Conservation (phyloP, 805 yeast species). For the Peterozyma xylosa region DNA sequence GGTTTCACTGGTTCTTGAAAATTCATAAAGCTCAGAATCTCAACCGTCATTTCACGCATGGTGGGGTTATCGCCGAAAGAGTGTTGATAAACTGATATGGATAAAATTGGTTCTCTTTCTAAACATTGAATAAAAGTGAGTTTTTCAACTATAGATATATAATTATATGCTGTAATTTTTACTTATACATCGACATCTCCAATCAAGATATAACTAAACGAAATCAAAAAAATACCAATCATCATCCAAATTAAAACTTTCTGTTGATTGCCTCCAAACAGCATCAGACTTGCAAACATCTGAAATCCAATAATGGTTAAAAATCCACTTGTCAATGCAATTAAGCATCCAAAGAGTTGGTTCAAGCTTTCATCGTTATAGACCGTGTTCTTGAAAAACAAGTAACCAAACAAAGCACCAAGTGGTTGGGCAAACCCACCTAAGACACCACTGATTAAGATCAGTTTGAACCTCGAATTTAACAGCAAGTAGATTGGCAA, state of each 20-base stretch:
- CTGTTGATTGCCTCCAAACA: constrained; percentile 68
- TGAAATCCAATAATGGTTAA: constrained; percentile 74
- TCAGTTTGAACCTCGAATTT: constrained; percentile 51
- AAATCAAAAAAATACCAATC: constrained; percentile 51
- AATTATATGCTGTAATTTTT: too few relatives aligned
- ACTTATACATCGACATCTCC: constrained; percentile 4
- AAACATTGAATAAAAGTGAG: too few relatives aligned
- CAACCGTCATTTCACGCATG: too few relatives aligned
- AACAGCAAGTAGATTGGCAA: constrained; percentile 81
- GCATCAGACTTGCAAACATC: constrained; percentile 78
- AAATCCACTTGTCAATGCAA: constrained; percentile 79
- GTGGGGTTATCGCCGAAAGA: too few relatives aligned
- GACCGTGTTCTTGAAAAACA: constrained; percentile 33
- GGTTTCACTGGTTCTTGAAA: not conserved
- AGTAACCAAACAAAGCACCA: constrained; percentile 73
- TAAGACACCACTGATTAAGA: constrained; percentile 54
- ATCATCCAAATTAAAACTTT: constrained; percentile 53
- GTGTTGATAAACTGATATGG: too few relatives aligned
- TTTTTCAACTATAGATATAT: too few relatives aligned
- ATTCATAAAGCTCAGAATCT: too few relatives aligned
- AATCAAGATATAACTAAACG: constrained; percentile 33
- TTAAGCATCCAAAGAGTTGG: constrained; percentile 50
- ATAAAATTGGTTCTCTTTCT: too few relatives aligned
- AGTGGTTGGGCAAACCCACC: constrained; percentile 87
- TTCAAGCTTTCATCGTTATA: constrained; percentile 26